Base-by-base conservation (phyloP, 2,329 filamentous ascomycete genomes). In the Coccinonectria pachysandricola region DNA sequence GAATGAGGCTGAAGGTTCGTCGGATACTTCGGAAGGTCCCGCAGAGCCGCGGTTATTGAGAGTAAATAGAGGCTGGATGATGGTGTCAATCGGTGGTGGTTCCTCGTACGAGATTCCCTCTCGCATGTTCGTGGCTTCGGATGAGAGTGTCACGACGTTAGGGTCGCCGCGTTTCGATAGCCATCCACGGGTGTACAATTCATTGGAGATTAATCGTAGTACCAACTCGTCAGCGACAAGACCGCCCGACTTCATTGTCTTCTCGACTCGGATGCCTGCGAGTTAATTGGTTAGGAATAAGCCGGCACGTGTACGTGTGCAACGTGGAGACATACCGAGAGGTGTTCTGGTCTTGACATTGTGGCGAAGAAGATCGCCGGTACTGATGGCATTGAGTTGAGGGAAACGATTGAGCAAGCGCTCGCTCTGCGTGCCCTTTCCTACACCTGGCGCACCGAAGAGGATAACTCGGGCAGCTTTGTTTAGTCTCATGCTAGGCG, bases 371-470 rank as follows among this genome's bases (percentile, higher is more conserved):
- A 98, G 64, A 56, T 98, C 88, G 35, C 91, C 91, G 4, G 91
- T 94, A 57, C 85, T 93, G 55, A 98, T 88, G 11, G 86, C 79
- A 27, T 84, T 80, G 23, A 98, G 66, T 49, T 95, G 82, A 4
- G 87, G 84, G 51, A 91, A 98, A 41, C 82, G 76, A 43, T 77
- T 65, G 42, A 96, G 76, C 36, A 98, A 66, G 35, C 91, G 76
- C 55, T 93, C 83, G 26, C 84, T 85, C 62, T 98, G 91, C 3
- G 91, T 98, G 37, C 88, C 91, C 57, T 98, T 98, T 37, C 91
- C 91, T 31, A 94, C 91, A 32, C 87, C 87, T n/a, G 91, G 91
- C 27, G 88, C 87, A 45, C 91, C 91, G 45, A 98, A 75, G 42
- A 98, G 75, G 50, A 98, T 96, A 38, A 96, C 79, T 37, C 91